Percentiles rank a stretch among this genome's conserved stretches.
Conservation (phyloP, 2,329 filamentous ascomycete species). For the Apiospora sp. region DNA sequence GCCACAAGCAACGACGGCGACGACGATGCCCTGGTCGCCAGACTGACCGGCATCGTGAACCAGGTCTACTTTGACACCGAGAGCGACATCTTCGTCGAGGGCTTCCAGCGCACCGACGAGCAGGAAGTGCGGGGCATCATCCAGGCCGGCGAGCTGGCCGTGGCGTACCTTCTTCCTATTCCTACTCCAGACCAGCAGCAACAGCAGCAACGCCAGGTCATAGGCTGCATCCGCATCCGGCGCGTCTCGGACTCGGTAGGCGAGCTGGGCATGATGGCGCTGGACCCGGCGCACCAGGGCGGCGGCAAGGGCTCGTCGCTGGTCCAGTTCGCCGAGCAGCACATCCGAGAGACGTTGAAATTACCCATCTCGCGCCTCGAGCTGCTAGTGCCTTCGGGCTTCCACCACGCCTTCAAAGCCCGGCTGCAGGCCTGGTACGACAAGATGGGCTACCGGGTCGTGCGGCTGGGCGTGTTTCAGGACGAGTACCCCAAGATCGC, state of each 20-base stretch:
- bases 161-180: conserved; percentile 27
- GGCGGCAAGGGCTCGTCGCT: conserved; percentile 39
- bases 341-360: conserved; percentile 29
- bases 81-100: conserved; percentile 52
- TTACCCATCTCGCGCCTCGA: conserved; percentile 34
- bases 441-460: conserved; percentile 37
- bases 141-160: conserved; percentile 34
- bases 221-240: conserved; percentile 40
- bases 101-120: conserved; percentile 36
- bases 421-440: conserved; percentile 40
- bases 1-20: conserved; percentile 31
- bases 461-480: conserved; percentile 33
- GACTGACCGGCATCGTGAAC: conserved; percentile 35
- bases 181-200: not conserved
- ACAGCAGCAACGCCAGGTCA: not conserved
- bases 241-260: conserved; percentile 29
- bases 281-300: conserved; percentile 35
- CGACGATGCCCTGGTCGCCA: conserved; percentile 32
- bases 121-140: conserved; percentile 35
- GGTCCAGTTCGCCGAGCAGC: conserved; percentile 40
- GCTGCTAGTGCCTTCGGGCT: conserved; percentile 37
- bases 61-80: conserved; percentile 62
- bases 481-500: conserved; percentile 34
- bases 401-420: conserved; percentile 38
- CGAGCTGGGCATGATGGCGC: conserved; percentile 41